Evolutionary conservation across 768 basidiomycete genomes (phyloP), one percentile per base, ranked within the genome.

Genomic region (Tylopilus sp.): DNA sequence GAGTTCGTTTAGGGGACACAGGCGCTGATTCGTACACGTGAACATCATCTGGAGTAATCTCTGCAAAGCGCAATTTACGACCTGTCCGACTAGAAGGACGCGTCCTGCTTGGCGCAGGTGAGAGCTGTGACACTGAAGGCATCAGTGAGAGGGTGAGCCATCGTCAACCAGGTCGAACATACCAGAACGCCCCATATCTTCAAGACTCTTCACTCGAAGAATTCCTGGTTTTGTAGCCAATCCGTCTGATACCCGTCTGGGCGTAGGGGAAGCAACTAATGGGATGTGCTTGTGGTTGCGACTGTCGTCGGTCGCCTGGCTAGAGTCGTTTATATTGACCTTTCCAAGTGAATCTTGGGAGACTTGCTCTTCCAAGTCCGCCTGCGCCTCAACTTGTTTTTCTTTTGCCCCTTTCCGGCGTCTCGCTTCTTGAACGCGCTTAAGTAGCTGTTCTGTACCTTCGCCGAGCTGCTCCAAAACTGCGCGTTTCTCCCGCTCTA

Each of bases 21-120:
- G 88, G 90, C 2, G 81, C 84, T 13, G 89, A 91, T 59, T 90
- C 86, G 60, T 92, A 92, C 1, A 92, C 85, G 66, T 89, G 77
- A 2, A 92, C 81, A 61, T 91, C 86, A n/a, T 79, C 69, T 0
- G 87, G 81, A 1, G 77, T 80, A 15, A 90, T 73, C 35, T 91
- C 83, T 28, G 88, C 86, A 60, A 93, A 93, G 17, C 90, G 82
- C 26, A 91, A 68, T 56, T 71, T 81, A 13, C 85, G 71, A 44
- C 72, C 61, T 1, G 77, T 55, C 69, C 80, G 46, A 65, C 81
- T 75, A 67, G 83, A 78, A 13, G 86, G 85, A 12, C 86, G 81
- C 13, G 80, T 81, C 49, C 69, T 76, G 49, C 73, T 71, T 7
- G 74, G 71, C 11, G 76, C 76, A 33, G 80, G 61, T 25, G 64